Evolutionary conservation across 768 basidiomycete genomes (phyloP).

Genomic region (Tricholoma matsutake): DNA sequence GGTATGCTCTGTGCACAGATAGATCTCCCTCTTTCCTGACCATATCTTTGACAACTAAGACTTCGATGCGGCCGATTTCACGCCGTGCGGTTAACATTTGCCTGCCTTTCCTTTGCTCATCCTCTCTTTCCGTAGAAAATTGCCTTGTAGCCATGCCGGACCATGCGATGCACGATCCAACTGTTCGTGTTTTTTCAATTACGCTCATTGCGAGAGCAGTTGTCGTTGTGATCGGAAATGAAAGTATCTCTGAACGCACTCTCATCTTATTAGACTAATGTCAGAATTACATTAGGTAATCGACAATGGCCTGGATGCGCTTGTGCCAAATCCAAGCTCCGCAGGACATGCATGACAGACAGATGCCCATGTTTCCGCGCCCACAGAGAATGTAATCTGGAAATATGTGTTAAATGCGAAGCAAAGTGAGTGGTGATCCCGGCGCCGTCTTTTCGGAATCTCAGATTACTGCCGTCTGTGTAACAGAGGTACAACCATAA

Average conservation of each 20-base stretch:
- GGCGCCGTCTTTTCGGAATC: background rate
- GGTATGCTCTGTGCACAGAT: conserved; percentile 5
- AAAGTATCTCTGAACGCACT: conserved; percentile 32
- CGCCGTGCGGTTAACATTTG: conserved; percentile 23
- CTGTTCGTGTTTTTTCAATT: conserved; percentile 50
- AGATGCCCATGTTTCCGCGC: conserved; percentile 52
- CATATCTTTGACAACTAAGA: conserved; percentile 4
- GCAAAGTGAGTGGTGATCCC: conserved; percentile 36
- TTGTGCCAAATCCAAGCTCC: conserved; percentile 33
- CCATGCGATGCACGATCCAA: conserved; percentile 41
- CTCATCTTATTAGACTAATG: background rate
- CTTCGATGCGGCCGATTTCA: conserved; percentile 13
- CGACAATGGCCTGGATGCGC: conserved; percentile 57
- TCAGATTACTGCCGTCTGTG: background rate
- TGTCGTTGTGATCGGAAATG: conserved; percentile 55
- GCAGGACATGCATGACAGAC: conserved; percentile 32
- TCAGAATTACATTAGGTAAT: conserved; percentile 34
- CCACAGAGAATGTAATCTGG: conserved; percentile 66
- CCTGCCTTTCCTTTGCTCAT: background rate
- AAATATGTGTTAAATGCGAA: conserved; percentile 52
- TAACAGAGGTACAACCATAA: conserved; percentile 18
- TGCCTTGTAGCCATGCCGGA: conserved; percentile 56
- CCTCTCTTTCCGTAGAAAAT: conserved; percentile 28
- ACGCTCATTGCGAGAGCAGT: conserved; percentile 51
- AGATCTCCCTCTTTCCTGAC: background rate